Percentiles rank a stretch among this genome's conserved stretches.
These are phyloP conservation scores for Penium margaritaceum DNA, from an alignment of 139 green algal species.

Conservation along the genomic window DNA sequence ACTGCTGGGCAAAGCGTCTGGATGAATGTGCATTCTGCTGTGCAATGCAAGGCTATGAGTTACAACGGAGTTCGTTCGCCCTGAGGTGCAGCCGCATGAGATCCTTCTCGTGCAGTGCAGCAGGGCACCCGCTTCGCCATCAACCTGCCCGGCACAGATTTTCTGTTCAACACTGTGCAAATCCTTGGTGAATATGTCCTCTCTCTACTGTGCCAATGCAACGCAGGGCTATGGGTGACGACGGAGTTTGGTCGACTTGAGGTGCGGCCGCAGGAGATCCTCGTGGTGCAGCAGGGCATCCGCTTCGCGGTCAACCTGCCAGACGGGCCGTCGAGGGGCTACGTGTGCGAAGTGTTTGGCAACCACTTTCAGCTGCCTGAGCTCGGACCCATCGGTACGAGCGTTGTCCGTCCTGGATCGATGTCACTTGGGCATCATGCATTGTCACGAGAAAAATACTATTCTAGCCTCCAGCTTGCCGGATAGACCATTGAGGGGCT, in stretches of 20 bases:
- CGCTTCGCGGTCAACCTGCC: conserved; percentile 71
- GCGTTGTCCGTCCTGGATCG: no score
- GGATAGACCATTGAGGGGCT: conserved; percentile 60
- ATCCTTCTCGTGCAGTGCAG: no score
- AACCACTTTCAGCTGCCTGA: conserved; percentile 83
- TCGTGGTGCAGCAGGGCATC: conserved; percentile 72
- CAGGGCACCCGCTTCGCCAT: conserved; percentile 77
- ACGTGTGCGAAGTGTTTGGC: conserved; percentile 83
- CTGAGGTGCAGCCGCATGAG: conserved; percentile 54
- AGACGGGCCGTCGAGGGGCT: conserved; percentile 60
- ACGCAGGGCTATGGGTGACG: conserved; percentile 56
- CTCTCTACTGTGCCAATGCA: no score
- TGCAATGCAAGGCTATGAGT: no score
- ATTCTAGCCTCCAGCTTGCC: no score
- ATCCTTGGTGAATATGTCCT: no score
- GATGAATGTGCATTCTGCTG: no score
- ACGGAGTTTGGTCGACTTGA: conserved; percentile 69
- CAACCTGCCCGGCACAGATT: conserved; percentile 51
- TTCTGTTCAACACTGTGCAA: no score
- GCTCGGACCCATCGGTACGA: conserved; percentile 74
- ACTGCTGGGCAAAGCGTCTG: no score
- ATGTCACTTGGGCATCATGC: no score
- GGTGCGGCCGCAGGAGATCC: conserved; percentile 61
- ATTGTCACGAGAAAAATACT: no score
- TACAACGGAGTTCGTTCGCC: no score